Conservation (phyloP, 2,329 filamentous ascomycete genomes). For the Nemania serpens region DNA sequence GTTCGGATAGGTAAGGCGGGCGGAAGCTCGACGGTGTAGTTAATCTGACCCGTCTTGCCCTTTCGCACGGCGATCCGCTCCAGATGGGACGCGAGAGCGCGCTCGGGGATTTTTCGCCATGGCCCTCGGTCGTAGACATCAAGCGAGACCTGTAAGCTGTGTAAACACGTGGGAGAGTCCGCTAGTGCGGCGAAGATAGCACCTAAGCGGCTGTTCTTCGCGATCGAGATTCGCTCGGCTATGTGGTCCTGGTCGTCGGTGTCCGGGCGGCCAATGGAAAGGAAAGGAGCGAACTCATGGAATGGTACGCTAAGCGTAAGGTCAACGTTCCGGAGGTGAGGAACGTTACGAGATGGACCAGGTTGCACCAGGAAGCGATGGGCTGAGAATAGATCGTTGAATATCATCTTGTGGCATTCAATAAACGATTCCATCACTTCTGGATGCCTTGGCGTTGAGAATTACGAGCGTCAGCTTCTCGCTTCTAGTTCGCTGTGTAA, state of each 20-base stretch:
- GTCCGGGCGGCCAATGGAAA: slow-evolving; percentile 21
- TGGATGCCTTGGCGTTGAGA: slow-evolving; percentile 34
- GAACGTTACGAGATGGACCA: slow-evolving; percentile 31
- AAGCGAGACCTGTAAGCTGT: slow-evolving; percentile 38
- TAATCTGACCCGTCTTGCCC: slow-evolving; percentile 14
- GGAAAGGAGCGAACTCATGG: slow-evolving; percentile 36
- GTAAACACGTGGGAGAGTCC: slow-evolving; percentile 32
- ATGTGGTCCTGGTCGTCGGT: slow-evolving; percentile 10
- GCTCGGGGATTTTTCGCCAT: slow-evolving; percentile 40
- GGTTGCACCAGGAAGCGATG: slow-evolving; percentile 37
- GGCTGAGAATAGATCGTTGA: slow-evolving; percentile 39
- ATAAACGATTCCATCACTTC: slow-evolving; percentile 41
- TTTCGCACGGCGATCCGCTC: slow-evolving; percentile 29
- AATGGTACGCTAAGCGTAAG: slow-evolving; percentile 36
- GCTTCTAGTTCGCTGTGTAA: neutral
- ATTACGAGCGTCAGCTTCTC: slow-evolving; percentile 15
- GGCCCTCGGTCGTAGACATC: slow-evolving; percentile 39
- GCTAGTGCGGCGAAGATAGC: slow-evolving; percentile 24
- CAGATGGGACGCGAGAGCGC: slow-evolving; percentile 27
- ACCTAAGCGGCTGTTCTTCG: slow-evolving; percentile 14
- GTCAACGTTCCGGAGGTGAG: slow-evolving; percentile 37
- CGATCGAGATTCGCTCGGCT: neutral
- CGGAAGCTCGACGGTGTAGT: slow-evolving; percentile 39
- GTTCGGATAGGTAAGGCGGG: slow-evolving; percentile 34
- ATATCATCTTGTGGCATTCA: slow-evolving; percentile 39